Percentiles rank a stretch among this genome's conserved stretches.
These are phyloP conservation scores for Coprinopsis cinerea DNA, from an alignment of 768 basidiomycete genomes.

Conservation along the genomic window DNA sequence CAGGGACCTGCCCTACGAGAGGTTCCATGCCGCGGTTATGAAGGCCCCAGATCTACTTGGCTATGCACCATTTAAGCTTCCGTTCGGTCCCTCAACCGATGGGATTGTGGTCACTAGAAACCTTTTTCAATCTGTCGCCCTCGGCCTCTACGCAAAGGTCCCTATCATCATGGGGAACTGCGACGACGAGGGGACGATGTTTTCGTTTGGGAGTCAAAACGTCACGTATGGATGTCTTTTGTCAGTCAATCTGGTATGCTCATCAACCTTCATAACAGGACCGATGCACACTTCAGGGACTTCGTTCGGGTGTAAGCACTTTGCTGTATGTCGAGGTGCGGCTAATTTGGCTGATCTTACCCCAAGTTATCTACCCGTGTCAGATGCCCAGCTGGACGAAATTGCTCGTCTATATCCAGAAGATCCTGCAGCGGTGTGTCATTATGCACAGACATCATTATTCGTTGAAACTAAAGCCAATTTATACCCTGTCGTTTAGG, in stretches of 20 bases:
- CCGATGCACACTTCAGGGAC: constrained; percentile 26
- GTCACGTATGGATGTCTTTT: constrained; percentile 17
- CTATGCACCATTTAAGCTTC: constrained; percentile 23
- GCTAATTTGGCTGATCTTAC: too few relatives aligned
- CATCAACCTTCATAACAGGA: constrained; percentile 2
- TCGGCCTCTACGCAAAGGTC: constrained; percentile 29
- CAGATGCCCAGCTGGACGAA: constrained; percentile 10
- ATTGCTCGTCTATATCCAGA: constrained; percentile 20
- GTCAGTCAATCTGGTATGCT: constrained; percentile 1
- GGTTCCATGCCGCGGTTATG: constrained; percentile 27
- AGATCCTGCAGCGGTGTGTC: constrained; percentile 12
- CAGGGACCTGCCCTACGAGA: constrained; percentile 22
- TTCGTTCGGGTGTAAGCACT: constrained; percentile 14
- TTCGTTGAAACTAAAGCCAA: neutral
- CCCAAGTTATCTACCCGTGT: constrained; percentile 13
- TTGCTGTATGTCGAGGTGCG: too few relatives aligned
- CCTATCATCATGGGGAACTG: constrained; percentile 25
- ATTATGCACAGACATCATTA: too few relatives aligned
- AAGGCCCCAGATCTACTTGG: constrained; percentile 23
- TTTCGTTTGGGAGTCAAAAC: constrained; percentile 15
- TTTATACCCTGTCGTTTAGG: constrained; percentile 5
- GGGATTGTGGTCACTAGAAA: constrained; percentile 29
- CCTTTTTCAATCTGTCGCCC: constrained; percentile 25
- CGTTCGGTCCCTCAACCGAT: constrained; percentile 35
- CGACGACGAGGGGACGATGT: constrained; percentile 37